These are phyloP conservation scores for Pythium chondricola DNA, from an alignment of 352 stramenopile species.

Conservation along the genomic window DNA sequence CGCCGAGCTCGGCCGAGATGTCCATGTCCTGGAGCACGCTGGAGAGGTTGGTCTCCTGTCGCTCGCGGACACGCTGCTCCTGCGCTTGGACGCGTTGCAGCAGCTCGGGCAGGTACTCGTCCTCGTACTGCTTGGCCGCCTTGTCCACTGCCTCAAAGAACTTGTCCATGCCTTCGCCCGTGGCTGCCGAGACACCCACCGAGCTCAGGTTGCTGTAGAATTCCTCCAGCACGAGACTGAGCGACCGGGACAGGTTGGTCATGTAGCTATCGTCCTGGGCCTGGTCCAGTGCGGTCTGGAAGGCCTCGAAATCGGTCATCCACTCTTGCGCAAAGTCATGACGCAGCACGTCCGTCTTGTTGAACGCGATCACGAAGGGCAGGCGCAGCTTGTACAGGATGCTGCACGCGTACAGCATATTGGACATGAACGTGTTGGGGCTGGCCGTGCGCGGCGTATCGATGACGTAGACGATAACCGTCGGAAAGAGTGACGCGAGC, in stretches of 20 bases:
- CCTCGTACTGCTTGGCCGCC: constrained; percentile 83
- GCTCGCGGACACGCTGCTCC: constrained; percentile 36
- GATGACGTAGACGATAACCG: constrained; percentile 96
- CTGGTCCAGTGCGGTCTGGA: constrained; percentile 94
- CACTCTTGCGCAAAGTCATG: constrained; percentile 95
- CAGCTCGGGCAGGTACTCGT: constrained; percentile 78
- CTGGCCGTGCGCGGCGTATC: constrained; percentile 95
- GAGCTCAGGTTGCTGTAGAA: constrained; percentile 94
- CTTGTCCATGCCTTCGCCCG: constrained; percentile 92
- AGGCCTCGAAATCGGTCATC: constrained; percentile 99
- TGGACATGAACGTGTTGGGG: constrained; percentile 99
- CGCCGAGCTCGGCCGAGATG: constrained; percentile 42
- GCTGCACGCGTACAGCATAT: constrained; percentile 99
- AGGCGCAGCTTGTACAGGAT: constrained; percentile 98
- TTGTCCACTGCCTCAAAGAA: constrained; percentile 91
- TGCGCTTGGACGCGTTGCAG: constrained; percentile 59
- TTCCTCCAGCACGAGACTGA: constrained; percentile 83
- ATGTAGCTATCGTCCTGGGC: constrained; percentile 90
- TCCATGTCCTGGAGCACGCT: constrained; percentile 83
- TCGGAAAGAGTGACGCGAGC: constrained; percentile 95
- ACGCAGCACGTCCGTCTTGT: constrained; percentile 96
- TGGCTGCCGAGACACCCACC: constrained; percentile 93
- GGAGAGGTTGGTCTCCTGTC: constrained; percentile 46
- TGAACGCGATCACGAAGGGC: constrained; percentile 97
- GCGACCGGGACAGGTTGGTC: constrained; percentile 86